These are phyloP conservation scores for Taphrina pruni DNA, from an alignment of 1,139 yeast species.

Conservation along the genomic window DNA sequence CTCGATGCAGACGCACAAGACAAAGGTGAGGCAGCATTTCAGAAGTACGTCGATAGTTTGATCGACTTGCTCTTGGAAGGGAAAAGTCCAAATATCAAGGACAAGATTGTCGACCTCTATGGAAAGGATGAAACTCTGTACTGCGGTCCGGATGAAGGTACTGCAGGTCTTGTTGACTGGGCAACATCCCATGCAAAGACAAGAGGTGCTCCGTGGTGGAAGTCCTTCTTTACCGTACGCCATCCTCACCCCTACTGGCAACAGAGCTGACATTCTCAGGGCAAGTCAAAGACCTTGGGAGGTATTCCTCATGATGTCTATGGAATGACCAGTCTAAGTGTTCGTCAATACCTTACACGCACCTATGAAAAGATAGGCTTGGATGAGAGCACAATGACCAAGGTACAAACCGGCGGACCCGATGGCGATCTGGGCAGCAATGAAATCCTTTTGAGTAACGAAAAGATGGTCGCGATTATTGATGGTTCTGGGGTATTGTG, in stretches of 20 bases:
- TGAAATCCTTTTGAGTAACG: constrained; percentile 85
- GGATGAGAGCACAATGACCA: constrained; percentile 65
- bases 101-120: constrained; percentile 81
- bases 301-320: constrained; percentile 98
- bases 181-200: constrained; percentile 93
- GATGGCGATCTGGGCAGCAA: constrained; percentile 94
- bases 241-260: neutral
- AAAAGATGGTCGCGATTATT: constrained; percentile 82
- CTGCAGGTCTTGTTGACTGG: constrained; percentile 96
- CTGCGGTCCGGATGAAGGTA: constrained; percentile 98
- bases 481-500: constrained; percentile 96
- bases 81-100: constrained; percentile 77
- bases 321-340: constrained; percentile 97
- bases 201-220: constrained; percentile 99
- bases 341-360: constrained; percentile 88
- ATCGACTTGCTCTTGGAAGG: constrained; percentile 81
- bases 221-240: constrained; percentile 78
- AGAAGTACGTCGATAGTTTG: constrained; percentile 88
- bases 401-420: constrained; percentile 98
- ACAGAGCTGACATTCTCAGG: constrained; percentile 51
- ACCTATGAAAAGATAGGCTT: constrained; percentile 80
- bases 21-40: constrained; percentile 83
- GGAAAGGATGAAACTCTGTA: constrained; percentile 85
- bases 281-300: constrained; percentile 88
- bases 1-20: constrained; percentile 78